Evolutionary conservation across 2,329 filamentous ascomycete genomes (phyloP).

Genomic region (Verticillium longisporum): DNA sequence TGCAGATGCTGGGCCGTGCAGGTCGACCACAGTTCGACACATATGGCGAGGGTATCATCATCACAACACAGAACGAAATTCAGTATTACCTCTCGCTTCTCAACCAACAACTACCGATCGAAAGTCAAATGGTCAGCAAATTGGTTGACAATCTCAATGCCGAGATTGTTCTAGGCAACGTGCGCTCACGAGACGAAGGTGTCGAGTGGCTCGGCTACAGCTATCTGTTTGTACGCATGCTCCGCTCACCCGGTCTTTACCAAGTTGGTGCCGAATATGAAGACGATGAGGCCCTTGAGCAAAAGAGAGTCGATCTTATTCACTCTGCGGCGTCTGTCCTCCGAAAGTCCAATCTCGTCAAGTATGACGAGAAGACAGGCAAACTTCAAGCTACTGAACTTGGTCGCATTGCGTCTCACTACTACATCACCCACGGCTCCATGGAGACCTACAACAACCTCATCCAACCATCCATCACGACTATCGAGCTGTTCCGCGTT

Average conservation of each 20-base stretch:
- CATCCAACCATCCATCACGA: conserved; percentile 85
- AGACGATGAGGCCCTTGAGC: conserved; percentile 82
- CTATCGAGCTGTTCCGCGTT: conserved; percentile 93
- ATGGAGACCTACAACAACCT: conserved; percentile 97
- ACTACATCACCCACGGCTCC: conserved; percentile 93
- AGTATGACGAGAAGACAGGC: conserved; percentile 92
- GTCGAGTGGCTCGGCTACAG: conserved; percentile 99
- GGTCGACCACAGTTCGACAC: conserved; percentile 95
- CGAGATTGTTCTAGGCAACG: conserved; percentile 89
- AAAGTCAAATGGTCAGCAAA: conserved; percentile 90
- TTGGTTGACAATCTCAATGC: conserved; percentile 95
- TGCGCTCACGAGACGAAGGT: conserved; percentile 85
- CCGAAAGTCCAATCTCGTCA: conserved; percentile 81
- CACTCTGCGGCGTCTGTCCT: conserved; percentile 87
- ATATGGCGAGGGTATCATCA: conserved; percentile 97
- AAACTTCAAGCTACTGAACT: conserved; percentile 87
- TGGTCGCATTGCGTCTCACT: conserved; percentile 92
- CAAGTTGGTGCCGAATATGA: conserved; percentile 95
- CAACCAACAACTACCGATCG: conserved; percentile 95
- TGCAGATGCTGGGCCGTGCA: conserved; percentile 97
- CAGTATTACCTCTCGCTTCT: conserved; percentile 95
- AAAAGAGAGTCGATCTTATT: conserved; percentile 94
- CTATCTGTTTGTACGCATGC: conserved; percentile 96
- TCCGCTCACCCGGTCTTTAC: conserved; percentile 89
- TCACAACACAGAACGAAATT: conserved; percentile 90